phyloP scores from a whole-genome alignment of 2,329 filamentous ascomycete genomes.

The Cordyceps pruinosa region DNA sequence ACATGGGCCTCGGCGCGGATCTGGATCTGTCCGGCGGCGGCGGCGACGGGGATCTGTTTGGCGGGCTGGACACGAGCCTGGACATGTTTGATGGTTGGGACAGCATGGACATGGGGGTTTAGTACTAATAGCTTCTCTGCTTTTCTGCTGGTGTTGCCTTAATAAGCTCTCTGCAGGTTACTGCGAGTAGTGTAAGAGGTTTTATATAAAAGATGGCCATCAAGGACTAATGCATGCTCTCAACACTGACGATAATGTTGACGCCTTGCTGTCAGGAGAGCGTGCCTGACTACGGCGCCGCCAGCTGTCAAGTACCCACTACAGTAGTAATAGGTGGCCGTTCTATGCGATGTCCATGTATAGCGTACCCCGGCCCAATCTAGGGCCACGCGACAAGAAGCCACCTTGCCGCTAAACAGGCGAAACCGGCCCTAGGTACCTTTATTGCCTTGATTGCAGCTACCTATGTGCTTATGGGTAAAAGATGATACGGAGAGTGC shows the following conservation, averaged over 20 bases:
- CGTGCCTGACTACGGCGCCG: background rate
- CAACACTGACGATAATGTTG: background rate
- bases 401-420: background rate
- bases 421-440: background rate
- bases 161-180: too few species aligned
- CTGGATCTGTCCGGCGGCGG: conserved; percentile 23
- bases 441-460: too few species aligned
- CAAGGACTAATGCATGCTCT: too few species aligned
- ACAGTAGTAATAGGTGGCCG: background rate
- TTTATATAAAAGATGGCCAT: too few species aligned
- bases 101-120: conserved; percentile 26
- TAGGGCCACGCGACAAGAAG: conserved; percentile 3
- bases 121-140: background rate
- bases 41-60: conserved; percentile 34
- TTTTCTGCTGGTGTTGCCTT: background rate
- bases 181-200: background rate
- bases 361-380: background rate
- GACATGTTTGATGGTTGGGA: conserved; percentile 40
- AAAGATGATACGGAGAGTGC: too few species aligned
- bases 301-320: background rate
- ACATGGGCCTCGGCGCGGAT: conserved; percentile 29
- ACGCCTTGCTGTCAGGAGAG: background rate
- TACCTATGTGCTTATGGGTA: too few species aligned
- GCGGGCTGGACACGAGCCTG: conserved; percentile 32
- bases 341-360: background rate